Evolutionary conservation across 73 alveolate genomes (phyloP).

Genomic region (Uronychia binucleata): DNA sequence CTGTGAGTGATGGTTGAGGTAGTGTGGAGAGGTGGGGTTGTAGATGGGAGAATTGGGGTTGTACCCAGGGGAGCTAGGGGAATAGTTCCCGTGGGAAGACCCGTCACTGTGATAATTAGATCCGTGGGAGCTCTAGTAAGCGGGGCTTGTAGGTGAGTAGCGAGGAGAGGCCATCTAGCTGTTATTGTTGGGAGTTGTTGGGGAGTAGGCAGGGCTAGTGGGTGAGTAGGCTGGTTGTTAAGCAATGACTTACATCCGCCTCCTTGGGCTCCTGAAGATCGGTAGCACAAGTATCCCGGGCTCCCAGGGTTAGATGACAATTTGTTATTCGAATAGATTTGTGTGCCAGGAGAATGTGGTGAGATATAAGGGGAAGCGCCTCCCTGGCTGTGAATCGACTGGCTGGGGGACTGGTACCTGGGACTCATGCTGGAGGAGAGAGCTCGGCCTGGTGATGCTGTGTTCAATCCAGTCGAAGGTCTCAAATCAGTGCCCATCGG

Average conservation of each 20-base stretch:
- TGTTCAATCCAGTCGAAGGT: background rate
- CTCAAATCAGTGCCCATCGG: conserved; percentile 16
- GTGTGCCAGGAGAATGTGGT: conserved; percentile 28
- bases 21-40: background rate
- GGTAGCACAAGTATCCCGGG: conserved; percentile 12
- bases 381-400: conserved; percentile 15
- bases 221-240: conserved; percentile 55
- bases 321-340: conserved; percentile 3
- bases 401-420: conserved; percentile 3
- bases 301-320: conserved; percentile 29
- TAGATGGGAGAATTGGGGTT: conserved; percentile 7
- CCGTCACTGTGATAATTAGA: background rate
- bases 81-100: background rate
- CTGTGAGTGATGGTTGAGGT: too few relatives aligned
- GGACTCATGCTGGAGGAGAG: too few relatives aligned
- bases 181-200: conserved; percentile 41
- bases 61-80: background rate
- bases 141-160: conserved; percentile 23
- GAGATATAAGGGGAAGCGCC: conserved; percentile 27
- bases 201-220: conserved; percentile 64
- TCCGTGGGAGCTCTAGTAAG: conserved; percentile 1
- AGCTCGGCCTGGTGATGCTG: conserved; percentile 22
- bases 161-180: conserved; percentile 1
- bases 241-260: conserved; percentile 6
- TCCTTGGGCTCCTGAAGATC: conserved; percentile 13